Percentiles rank a stretch among this genome's conserved stretches.
Evolutionary conservation across 108 stramenopile species (phyloP).

Genomic region (Cyclotella choctawhatcheeana): DNA sequence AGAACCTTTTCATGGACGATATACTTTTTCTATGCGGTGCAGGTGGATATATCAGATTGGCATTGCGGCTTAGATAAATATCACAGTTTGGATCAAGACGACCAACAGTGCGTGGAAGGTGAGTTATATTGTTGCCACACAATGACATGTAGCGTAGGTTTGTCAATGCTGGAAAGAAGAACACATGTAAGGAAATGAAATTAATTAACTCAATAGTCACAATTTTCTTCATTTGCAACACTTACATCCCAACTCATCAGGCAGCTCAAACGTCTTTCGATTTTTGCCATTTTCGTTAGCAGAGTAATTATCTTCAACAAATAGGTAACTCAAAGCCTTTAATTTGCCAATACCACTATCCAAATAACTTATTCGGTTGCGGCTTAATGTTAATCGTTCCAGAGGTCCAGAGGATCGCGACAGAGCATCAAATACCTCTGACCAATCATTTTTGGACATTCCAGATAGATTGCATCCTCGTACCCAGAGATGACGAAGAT

Average conservation of each 20-base stretch:
- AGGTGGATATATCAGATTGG: constrained; percentile 34
- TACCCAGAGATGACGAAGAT: constrained; percentile 45
- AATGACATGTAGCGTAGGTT: constrained; percentile 35
- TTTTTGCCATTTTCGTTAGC: background rate
- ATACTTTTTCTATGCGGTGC: constrained; percentile 23
- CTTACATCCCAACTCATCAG: constrained; percentile 31
- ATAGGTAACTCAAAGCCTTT: constrained; percentile 41
- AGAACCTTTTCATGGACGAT: constrained; percentile 31
- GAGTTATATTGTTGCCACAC: constrained; percentile 35
- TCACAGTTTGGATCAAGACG: constrained; percentile 31
- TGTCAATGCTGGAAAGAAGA: constrained; percentile 15
- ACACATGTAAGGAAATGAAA: background rate
- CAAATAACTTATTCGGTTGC: constrained; percentile 40
- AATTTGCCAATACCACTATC: constrained; percentile 37
- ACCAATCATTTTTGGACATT: constrained; percentile 40
- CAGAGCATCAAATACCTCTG: constrained; percentile 36
- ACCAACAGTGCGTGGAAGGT: constrained; percentile 40
- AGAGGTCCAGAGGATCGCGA: constrained; percentile 35
- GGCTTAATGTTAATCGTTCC: constrained; percentile 44
- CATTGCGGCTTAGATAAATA: constrained; percentile 41
- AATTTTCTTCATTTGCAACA: background rate
- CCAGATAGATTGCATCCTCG: constrained; percentile 38
- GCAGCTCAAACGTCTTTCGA: constrained; percentile 26
- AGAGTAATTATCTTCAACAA: constrained; percentile 36
- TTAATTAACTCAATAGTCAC: background rate